These are phyloP conservation scores for Acacia confusa DNA, from an alignment of 306 rosid genomes.

Conservation along the genomic window DNA sequence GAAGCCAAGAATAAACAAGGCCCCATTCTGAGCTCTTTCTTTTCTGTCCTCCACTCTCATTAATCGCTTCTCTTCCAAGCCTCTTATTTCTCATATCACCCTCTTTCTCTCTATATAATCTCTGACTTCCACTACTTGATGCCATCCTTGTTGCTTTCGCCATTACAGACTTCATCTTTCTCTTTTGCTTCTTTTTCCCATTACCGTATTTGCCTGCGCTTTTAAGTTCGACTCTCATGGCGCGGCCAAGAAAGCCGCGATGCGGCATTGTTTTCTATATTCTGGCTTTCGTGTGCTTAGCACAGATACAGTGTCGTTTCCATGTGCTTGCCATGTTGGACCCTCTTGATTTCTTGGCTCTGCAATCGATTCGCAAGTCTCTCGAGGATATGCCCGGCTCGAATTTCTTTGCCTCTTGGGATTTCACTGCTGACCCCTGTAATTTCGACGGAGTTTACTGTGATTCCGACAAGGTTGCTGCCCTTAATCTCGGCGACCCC, in stretches of 20 bases:
- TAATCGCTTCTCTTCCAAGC: constrained; percentile 71
- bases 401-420: constrained; percentile 80
- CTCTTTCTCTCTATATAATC: neutral
- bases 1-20: constrained; percentile 45
- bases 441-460: constrained; percentile 84
- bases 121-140: neutral
- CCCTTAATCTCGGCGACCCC: constrained; percentile 91
- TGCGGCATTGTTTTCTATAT: constrained; percentile 23
- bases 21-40: neutral
- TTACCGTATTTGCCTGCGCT: neutral
- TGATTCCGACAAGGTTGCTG: constrained; percentile 54
- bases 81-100: constrained; percentile 11
- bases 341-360: constrained; percentile 83
- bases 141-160: constrained; percentile 31
- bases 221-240: constrained; percentile 40
- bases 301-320: constrained; percentile 35
- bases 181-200: neutral
- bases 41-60: neutral
- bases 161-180: constrained; percentile 50
- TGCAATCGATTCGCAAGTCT: constrained; percentile 77
- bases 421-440: constrained; percentile 92
- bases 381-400: constrained; percentile 79
- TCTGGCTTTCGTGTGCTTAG: constrained; percentile 29
- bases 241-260: neutral
- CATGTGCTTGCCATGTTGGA: constrained; percentile 50